Percentiles rank a stretch among this genome's conserved stretches.
phyloP scores from a whole-genome alignment of 345 rosid genomes.

The Gossypium stocksii region DNA sequence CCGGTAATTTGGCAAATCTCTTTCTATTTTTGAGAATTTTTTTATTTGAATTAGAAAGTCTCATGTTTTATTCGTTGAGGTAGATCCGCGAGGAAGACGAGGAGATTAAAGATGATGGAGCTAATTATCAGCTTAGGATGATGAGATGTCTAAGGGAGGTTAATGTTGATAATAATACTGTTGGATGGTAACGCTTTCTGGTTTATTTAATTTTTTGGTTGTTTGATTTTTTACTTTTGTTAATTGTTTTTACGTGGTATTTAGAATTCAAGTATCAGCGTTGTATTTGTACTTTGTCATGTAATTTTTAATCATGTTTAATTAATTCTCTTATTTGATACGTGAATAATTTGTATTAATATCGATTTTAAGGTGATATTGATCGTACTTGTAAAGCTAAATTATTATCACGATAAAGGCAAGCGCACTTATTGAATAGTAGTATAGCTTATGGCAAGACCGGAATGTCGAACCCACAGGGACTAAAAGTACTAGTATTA shows the following conservation, averaged over 20 bases:
- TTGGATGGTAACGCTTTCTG: slow-evolving; percentile 66
- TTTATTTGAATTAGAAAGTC: background rate
- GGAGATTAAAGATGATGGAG: slow-evolving; percentile 98
- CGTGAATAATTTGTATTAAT: too few species aligned
- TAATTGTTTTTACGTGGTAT: background rate
- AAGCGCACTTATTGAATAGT: too few species aligned
- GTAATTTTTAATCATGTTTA: too few species aligned
- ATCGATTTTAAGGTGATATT: too few species aligned
- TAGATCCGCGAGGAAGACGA: slow-evolving; percentile 91
- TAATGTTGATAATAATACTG: slow-evolving; percentile 96
- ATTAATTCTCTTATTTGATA: too few species aligned
- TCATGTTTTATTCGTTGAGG: background rate
- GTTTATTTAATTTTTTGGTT: background rate
- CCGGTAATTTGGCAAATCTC: slow-evolving; percentile 42
- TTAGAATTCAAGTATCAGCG: too few species aligned
- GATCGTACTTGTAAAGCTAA: too few species aligned
- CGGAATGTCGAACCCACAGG: too few species aligned
- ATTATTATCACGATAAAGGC: too few species aligned
- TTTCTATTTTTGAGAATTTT: background rate
- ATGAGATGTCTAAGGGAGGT: slow-evolving; percentile 98
- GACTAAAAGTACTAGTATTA: too few species aligned
- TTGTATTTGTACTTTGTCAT: too few species aligned
- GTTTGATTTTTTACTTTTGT: background rate
- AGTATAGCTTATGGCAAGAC: too few species aligned
- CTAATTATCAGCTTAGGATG: slow-evolving; percentile 99